Conservation (phyloP, 371 early-diverging fungal species). For the Mucor saturninus region DNA sequence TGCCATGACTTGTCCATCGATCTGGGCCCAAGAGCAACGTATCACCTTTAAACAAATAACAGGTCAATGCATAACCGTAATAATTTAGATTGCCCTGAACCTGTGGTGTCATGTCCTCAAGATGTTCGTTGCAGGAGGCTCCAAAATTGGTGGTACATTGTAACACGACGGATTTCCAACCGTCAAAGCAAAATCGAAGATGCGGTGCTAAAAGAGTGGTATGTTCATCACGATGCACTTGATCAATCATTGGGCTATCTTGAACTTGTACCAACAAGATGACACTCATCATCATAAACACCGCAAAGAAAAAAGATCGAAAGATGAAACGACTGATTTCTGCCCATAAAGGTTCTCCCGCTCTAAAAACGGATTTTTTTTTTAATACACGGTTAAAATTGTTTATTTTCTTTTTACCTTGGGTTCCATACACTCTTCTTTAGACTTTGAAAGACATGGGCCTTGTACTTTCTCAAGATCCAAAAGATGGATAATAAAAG, state of each 20-base stretch:
- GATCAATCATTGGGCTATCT: conserved; percentile 42
- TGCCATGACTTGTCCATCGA: conserved; percentile 20
- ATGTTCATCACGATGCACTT: conserved; percentile 4
- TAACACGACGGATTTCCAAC: conserved; percentile 19
- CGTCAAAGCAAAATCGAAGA: conserved; percentile 45
- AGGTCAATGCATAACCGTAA: conserved; percentile 27
- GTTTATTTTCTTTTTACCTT: background rate
- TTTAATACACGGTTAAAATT: background rate
- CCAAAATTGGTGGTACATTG: conserved; percentile 42
- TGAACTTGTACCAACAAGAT: conserved; percentile 31
- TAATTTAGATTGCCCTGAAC: conserved; percentile 30
- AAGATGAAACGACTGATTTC: conserved; percentile 32
- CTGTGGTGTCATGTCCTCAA: conserved; percentile 31
- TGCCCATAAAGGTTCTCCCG: conserved; percentile 46
- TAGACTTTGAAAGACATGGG: background rate
- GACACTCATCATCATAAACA: conserved; percentile 26
- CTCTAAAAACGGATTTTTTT: conserved; percentile 12
- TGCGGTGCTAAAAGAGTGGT: conserved; percentile 8
- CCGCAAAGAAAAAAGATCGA: conserved; percentile 20
- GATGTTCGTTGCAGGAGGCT: conserved; percentile 28
- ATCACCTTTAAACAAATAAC: conserved; percentile 30
- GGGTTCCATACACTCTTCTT: conserved; percentile 33
- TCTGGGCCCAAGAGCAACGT: conserved; percentile 25
- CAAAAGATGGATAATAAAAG: background rate
- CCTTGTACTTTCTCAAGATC: background rate